Base-by-base conservation (phyloP, 2,329 filamentous ascomycete genomes). In the Didymella pinodella region DNA sequence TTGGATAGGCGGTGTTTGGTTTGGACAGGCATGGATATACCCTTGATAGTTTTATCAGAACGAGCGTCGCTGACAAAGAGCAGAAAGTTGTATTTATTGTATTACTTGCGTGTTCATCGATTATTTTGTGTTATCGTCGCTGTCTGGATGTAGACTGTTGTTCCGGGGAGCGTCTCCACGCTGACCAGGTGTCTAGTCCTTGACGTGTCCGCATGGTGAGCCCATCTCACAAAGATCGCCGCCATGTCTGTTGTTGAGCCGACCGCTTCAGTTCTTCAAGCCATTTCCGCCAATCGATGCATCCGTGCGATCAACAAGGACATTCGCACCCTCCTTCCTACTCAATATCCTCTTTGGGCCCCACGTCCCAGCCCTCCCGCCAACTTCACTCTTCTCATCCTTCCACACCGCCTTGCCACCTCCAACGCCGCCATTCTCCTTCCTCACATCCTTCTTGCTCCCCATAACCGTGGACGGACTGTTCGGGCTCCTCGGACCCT, bases 341-440 rank as follows among this genome's bases (percentile, higher is more conserved):
- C 57, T 70, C 36, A 71, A 55, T 40, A 70, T 70, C 63, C 65
- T 70, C 65, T 65, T 71, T 10, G 67, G 67, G 8, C 66, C 67
- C 68, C 68, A 71, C n/a, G 34, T 32, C 3, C 68, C 68, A n/a
- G 67, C 68, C 45, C 68, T 53, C 32, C 68, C 67, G 25, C 64
- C 58, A 16, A 32, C 7, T 44, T 69, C 64, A 25, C 40, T 41
- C 18, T 48, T 43, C 7, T 62, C 55, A 20, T 59, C 58, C 55
- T 55, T 56, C 48, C 36, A 41, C 16, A n/a, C 38, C 11, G n/a
- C 11, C 44, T 48, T 48, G 4, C 51, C 57, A 10, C 41, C 41
- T n/a, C 11, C 41, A 16, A 4, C 12, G 7, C 16, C 11, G 0
- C 22, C 41, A 20, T 59, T 68, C 43, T 61, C 59, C 59, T 61